These are phyloP conservation scores for Trichocomaceae sp. DNA, from an alignment of 2,329 filamentous ascomycete genomes.

Conservation along the genomic window DNA sequence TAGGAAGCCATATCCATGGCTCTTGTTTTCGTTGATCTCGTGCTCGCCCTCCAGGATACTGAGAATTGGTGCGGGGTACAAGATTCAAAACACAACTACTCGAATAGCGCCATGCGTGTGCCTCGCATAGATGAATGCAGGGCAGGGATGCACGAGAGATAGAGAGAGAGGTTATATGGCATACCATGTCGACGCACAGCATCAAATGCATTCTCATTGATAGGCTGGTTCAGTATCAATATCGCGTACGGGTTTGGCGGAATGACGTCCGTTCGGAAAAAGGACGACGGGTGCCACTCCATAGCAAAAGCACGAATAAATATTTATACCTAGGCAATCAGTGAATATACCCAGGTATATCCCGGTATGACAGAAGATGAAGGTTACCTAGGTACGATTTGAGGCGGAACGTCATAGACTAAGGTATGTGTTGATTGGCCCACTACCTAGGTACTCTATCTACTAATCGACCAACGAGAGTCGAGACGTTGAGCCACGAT, in stretches of 20 bases:
- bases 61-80: slow-evolving; percentile 4
- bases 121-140: too few relatives aligned
- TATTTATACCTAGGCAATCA: neutral
- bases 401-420: slow-evolving; percentile 1
- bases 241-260: slow-evolving; percentile 40
- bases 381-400: too few relatives aligned
- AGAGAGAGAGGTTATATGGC: slow-evolving; percentile 1
- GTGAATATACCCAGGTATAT: too few relatives aligned
- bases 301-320: slow-evolving; percentile 9
- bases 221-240: slow-evolving; percentile 57
- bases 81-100: neutral
- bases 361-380: too few relatives aligned
- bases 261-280: slow-evolving; percentile 26
- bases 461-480: neutral
- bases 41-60: neutral
- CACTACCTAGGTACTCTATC: slow-evolving; percentile 3
- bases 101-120: neutral
- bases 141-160: neutral
- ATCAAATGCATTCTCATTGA: slow-evolving; percentile 40
- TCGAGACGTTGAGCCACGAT: too few relatives aligned
- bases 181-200: slow-evolving; percentile 33
- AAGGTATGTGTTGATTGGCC: neutral
- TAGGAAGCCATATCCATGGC: neutral
- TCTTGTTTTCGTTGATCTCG: neutral
- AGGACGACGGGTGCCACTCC: slow-evolving; percentile 38